A percentile compares a stretch with the other conserved stretches of the same genome.
Conservation (phyloP, 2,329 filamentous ascomycete species). For the Bipolaris gigantea region DNA sequence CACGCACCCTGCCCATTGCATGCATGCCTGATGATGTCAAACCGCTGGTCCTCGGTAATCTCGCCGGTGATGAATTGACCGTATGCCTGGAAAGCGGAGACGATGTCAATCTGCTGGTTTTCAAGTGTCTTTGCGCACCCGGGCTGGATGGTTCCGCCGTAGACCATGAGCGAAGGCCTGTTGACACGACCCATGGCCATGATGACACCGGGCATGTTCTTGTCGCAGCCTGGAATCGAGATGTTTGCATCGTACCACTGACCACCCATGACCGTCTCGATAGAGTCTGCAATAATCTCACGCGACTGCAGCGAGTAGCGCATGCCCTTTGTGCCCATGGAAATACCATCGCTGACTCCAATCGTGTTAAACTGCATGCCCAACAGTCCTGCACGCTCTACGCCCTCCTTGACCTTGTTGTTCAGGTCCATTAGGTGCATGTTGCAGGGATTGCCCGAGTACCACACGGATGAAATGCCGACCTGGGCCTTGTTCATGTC, state of each 20-base stretch:
- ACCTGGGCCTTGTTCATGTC: slow-evolving; percentile 98
- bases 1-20: slow-evolving; percentile 84
- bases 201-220: slow-evolving; percentile 81
- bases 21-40: slow-evolving; percentile 91
- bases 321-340: slow-evolving; percentile 98
- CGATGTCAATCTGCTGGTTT: slow-evolving; percentile 81
- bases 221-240: slow-evolving; percentile 96
- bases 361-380: slow-evolving; percentile 99
- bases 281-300: slow-evolving; percentile 96
- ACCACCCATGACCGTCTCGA: slow-evolving; percentile 98
- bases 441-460: slow-evolving; percentile 97
- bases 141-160: slow-evolving; percentile 90
- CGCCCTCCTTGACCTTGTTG: slow-evolving; percentile 71
- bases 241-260: slow-evolving; percentile 99
- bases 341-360: slow-evolving; percentile 95
- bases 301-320: slow-evolving; percentile 90
- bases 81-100: slow-evolving; percentile 97
- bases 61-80: slow-evolving; percentile 91
- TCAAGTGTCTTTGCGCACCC: slow-evolving; percentile 75
- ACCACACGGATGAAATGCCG: slow-evolving; percentile 98
- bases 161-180: slow-evolving; percentile 94
- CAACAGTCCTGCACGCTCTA: slow-evolving; percentile 75
- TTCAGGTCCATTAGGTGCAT: slow-evolving; percentile 96
- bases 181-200: slow-evolving; percentile 92
- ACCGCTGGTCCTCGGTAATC: slow-evolving; percentile 87